phyloP scores from a whole-genome alignment of 1,284 basidiomycete species.

The Neotropicomus parvogracilis region DNA sequence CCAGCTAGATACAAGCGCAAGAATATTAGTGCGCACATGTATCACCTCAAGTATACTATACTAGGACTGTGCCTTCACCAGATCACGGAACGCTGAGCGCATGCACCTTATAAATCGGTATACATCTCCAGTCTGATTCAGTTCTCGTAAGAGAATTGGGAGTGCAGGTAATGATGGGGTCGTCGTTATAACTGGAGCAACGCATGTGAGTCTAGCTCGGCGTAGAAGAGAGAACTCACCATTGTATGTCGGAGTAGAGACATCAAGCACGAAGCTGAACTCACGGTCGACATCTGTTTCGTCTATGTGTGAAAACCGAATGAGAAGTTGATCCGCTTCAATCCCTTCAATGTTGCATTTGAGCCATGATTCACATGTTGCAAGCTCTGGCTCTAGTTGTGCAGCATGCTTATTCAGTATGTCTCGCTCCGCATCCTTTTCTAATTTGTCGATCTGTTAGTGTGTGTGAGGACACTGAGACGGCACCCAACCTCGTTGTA shows the following conservation, averaged over 20 bases:
- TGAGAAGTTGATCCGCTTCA: conserved; percentile 64
- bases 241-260: conserved; percentile 59
- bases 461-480: not conserved
- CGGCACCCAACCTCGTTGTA: conserved; percentile 52
- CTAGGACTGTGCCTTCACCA: conserved; percentile 14
- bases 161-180: conserved; percentile 62
- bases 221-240: conserved; percentile 44
- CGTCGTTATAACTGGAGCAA: conserved; percentile 56
- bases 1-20: too few species aligned
- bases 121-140: conserved; percentile 62
- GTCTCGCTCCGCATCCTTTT: conserved; percentile 65
- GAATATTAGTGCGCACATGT: conserved; percentile 1
- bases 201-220: not conserved
- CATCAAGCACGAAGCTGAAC: conserved; percentile 74
- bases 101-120: conserved; percentile 60
- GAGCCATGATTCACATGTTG: conserved; percentile 54
- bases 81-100: conserved; percentile 41
- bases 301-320: conserved; percentile 71
- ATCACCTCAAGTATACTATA: not conserved
- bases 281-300: conserved; percentile 55
- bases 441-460: conserved; percentile 35
- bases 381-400: conserved; percentile 53
- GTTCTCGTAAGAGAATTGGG: conserved; percentile 57
- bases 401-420: conserved; percentile 59
- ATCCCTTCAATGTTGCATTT: conserved; percentile 74